Percentiles rank a stretch among this genome's conserved stretches.
Evolutionary conservation across 2,329 filamentous ascomycete species (phyloP).

Genomic region (Zymoseptoria passerinii): DNA sequence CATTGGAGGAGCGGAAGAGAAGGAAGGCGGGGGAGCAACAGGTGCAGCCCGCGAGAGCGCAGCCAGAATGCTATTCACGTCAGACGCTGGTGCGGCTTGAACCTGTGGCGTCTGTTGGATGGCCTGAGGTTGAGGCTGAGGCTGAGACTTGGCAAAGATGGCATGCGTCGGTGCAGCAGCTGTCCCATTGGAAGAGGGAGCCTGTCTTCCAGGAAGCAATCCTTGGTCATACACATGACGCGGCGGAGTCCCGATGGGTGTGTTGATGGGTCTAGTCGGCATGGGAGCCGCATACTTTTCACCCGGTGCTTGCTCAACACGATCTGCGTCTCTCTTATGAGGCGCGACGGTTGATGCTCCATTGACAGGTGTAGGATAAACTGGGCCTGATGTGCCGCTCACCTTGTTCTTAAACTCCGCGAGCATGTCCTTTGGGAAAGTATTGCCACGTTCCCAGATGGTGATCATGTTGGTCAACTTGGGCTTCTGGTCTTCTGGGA

Average conservation of each 20-base stretch:
- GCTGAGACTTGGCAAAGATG: constrained; percentile 3
- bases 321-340: constrained; percentile 7
- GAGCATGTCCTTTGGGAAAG: constrained; percentile 76
- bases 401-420: constrained; percentile 66
- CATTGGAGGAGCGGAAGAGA: constrained; percentile 15
- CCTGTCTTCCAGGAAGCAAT: constrained; percentile 16
- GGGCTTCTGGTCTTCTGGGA: constrained; percentile 93
- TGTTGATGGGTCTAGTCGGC: constrained; percentile 22
- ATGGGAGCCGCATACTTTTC: constrained; percentile 26
- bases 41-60: constrained; percentile 26
- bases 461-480: constrained; percentile 93
- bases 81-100: constrained; percentile 17
- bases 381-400: constrained; percentile 9
- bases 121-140: constrained; percentile 8
- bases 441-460: constrained; percentile 95
- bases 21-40: constrained; percentile 16
- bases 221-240: constrained; percentile 26
- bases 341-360: constrained; percentile 6
- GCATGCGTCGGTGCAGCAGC: constrained; percentile 4
- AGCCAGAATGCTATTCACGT: constrained; percentile 31
- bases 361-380: constrained; percentile 10
- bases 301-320: constrained; percentile 11
- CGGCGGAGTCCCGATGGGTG: constrained; percentile 26
- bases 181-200: constrained; percentile 12
- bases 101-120: constrained; percentile 9